A percentile compares a stretch with the other conserved stretches of the same genome.
These are phyloP conservation scores for Bauhinia variegata DNA, from an alignment of 306 rosid genomes.

Conservation along the genomic window DNA sequence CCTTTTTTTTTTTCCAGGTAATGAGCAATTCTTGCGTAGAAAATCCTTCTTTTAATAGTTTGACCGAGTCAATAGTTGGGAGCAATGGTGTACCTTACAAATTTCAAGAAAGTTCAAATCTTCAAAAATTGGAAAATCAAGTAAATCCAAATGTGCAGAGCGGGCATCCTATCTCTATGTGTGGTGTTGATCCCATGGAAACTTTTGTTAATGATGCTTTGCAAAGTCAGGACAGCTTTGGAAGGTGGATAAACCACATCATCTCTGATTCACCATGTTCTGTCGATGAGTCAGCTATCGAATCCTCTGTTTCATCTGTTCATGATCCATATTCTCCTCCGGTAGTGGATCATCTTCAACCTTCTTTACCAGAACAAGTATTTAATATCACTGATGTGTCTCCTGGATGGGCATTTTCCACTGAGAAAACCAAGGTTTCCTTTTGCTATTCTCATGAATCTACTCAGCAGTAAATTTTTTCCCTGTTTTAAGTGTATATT, in stretches of 20 bases:
- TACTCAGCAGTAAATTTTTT: constrained; percentile 18
- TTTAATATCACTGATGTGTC: constrained; percentile 78
- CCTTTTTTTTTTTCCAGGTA: constrained; percentile 59
- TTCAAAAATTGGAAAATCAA: constrained; percentile 47
- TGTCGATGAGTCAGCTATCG: constrained; percentile 52
- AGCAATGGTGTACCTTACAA: constrained; percentile 41
- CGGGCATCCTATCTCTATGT: constrained; percentile 37
- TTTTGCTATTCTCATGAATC: constrained; percentile 26
- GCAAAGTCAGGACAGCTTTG: constrained; percentile 89
- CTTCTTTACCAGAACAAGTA: constrained; percentile 65
- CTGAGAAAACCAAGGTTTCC: constrained; percentile 88
- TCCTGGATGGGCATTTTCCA: constrained; percentile 76
- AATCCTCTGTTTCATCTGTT: constrained; percentile 56
- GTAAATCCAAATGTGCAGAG: constrained; percentile 47
- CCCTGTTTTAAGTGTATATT: constrained; percentile 15
- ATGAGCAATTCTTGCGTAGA: constrained; percentile 46
- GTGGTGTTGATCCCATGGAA: constrained; percentile 41
- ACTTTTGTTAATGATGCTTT: constrained; percentile 51
- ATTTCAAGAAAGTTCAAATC: constrained; percentile 45
- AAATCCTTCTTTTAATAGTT: constrained; percentile 45
- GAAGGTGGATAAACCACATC: constrained; percentile 73
- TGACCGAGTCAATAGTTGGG: constrained; percentile 43
- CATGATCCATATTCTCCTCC: constrained; percentile 50
- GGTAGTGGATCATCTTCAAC: constrained; percentile 50
- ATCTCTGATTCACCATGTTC: constrained; percentile 64